Evolutionary conservation across 768 basidiomycete genomes (phyloP).

Genomic region (Fomitopsis pulvina): DNA sequence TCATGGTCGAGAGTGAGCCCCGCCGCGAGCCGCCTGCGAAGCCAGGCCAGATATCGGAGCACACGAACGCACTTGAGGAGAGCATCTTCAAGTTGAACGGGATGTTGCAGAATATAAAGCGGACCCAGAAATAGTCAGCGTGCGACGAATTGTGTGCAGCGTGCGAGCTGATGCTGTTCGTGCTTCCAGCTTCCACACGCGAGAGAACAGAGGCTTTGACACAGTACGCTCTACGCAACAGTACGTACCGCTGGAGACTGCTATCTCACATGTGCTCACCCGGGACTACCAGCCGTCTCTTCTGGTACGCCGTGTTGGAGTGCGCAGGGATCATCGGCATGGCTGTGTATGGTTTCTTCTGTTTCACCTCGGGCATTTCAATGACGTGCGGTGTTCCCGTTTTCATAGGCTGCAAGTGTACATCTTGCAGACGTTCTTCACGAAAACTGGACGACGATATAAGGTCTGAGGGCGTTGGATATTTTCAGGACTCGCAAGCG

Average conservation of each 20-base stretch:
- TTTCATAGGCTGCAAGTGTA: constrained; percentile 89
- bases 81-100: constrained; percentile 88
- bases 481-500: neutral
- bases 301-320: constrained; percentile 90
- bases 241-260: constrained; percentile 38
- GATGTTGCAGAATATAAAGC: constrained; percentile 82
- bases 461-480: constrained; percentile 53
- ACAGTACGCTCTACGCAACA: constrained; percentile 86
- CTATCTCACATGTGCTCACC: neutral
- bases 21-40: constrained; percentile 85
- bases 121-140: constrained; percentile 90
- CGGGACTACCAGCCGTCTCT: constrained; percentile 57
- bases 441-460: constrained; percentile 84
- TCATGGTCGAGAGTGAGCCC: constrained; percentile 98
- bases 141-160: neutral
- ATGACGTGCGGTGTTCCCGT: too few relatives aligned
- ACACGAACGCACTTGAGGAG: constrained; percentile 91
- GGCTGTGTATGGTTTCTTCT: constrained; percentile 62
- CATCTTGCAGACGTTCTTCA: constrained; percentile 93
- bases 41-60: constrained; percentile 82
- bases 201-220: constrained; percentile 91
- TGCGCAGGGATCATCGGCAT: constrained; percentile 73
- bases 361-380: constrained; percentile 10
- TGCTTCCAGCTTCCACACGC: constrained; percentile 75
- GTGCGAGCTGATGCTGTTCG: neutral